Conservation (phyloP, 345 rosid genomes). For the Durio zibethinus region DNA sequence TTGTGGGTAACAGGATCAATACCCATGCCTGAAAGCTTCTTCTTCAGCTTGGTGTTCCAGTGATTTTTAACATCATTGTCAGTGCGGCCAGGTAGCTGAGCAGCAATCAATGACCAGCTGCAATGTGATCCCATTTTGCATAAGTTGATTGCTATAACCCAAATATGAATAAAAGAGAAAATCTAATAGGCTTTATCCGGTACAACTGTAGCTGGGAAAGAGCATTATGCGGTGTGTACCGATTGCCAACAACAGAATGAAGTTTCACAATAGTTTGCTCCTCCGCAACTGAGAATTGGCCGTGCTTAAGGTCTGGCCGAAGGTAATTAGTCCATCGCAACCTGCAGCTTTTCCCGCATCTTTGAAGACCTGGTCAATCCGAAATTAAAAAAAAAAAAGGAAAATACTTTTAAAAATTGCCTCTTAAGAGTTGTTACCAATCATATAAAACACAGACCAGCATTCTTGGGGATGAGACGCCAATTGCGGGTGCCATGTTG, state of each 20-base stretch:
- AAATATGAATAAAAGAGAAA: not conserved
- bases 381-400: not conserved
- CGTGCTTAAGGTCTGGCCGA: conserved; percentile 85
- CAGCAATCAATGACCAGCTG: conserved; percentile 96
- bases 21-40: conserved; percentile 92
- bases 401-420: too few species aligned
- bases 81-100: conserved; percentile 84
- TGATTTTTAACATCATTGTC: conserved; percentile 92
- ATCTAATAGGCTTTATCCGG: not conserved
- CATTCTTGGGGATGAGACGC: conserved; percentile 96
- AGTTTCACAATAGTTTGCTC: conserved; percentile 83
- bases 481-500: conserved; percentile 93
- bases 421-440: not conserved
- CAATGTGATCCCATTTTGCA: not conserved
- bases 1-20: conserved; percentile 96
- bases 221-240: conserved; percentile 32
- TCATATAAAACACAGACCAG: conserved; percentile 36
- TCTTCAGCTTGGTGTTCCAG: conserved; percentile 94
- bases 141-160: not conserved
- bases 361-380: conserved; percentile 57
- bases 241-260: conserved; percentile 88
- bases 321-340: conserved; percentile 89
- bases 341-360: conserved; percentile 94
- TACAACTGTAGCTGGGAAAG: not conserved
- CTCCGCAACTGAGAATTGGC: conserved; percentile 68